Percentiles rank a stretch among this genome's conserved stretches.
phyloP scores from a whole-genome alignment of 2,329 filamentous ascomycete genomes.

The Botrytis deweyae region DNA sequence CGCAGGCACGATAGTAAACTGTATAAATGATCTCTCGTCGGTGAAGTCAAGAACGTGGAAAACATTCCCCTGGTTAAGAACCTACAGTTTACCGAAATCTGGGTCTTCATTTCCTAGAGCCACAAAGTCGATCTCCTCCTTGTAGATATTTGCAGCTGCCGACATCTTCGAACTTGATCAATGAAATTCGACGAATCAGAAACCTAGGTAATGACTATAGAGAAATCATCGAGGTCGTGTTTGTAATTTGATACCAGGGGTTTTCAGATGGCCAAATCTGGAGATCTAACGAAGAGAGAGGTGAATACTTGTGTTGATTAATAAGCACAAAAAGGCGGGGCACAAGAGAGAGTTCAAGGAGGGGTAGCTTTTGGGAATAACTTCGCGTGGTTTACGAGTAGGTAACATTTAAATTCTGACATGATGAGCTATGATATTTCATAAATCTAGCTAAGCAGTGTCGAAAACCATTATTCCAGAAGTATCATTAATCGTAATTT shows the following conservation, averaged over 20 bases:
- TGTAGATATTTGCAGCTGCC: constrained; percentile 48
- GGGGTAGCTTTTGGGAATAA: constrained; percentile 12
- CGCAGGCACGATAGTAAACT: background rate
- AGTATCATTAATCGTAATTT: background rate
- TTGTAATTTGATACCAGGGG: background rate
- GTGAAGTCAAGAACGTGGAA: constrained; percentile 14
- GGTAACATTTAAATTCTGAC: background rate
- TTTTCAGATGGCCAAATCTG: background rate
- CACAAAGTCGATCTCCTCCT: constrained; percentile 60
- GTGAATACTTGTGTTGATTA: background rate
- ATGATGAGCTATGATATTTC: constrained; percentile 2
- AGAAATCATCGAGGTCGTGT: background rate
- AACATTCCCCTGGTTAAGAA: constrained; percentile 27
- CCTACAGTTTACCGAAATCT: constrained; percentile 58
- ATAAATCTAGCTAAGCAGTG: background rate
- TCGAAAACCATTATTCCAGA: background rate
- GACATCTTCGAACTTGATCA: constrained; percentile 28
- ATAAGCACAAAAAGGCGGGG: constrained; percentile 8
- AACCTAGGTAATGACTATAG: background rate
- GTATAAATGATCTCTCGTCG: background rate
- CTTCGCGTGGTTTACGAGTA: background rate
- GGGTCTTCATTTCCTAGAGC: constrained; percentile 57
- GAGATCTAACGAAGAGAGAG: background rate
- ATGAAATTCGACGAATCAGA: background rate
- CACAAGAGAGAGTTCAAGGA: background rate